phyloP scores from a whole-genome alignment of 1,139 yeast species.

The Groenewaldozyma auringiensis region DNA sequence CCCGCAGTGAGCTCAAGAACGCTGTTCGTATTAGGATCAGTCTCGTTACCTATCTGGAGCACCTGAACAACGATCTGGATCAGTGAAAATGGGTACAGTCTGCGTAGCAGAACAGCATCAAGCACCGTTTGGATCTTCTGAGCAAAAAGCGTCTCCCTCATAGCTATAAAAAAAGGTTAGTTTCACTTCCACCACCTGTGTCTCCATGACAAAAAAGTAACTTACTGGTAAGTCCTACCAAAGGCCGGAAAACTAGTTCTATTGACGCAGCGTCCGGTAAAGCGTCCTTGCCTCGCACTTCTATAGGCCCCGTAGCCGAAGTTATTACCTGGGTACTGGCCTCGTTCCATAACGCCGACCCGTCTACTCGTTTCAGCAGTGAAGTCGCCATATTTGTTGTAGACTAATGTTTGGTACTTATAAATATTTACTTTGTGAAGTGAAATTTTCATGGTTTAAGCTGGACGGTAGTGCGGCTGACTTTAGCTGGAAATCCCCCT shows the following conservation, averaged over 20 bases:
- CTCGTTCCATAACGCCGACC: constrained; percentile 56
- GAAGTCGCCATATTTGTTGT: constrained; percentile 10
- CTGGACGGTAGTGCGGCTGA: background rate
- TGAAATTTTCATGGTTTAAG: constrained; percentile 1
- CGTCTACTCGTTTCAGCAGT: constrained; percentile 58
- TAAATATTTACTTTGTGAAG: too few species aligned
- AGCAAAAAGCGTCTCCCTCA: constrained; percentile 72
- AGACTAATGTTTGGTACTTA: background rate
- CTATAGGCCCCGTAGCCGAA: constrained; percentile 87
- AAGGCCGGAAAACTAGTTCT: constrained; percentile 76
- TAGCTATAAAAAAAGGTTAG: constrained; percentile 27
- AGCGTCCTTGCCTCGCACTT: constrained; percentile 77
- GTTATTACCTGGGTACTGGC: constrained; percentile 54
- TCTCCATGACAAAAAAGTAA: constrained; percentile 1
- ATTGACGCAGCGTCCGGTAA: constrained; percentile 69
- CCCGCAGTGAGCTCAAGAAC: constrained; percentile 57
- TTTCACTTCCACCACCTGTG: background rate
- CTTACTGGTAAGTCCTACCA: constrained; percentile 54
- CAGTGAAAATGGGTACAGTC: constrained; percentile 71
- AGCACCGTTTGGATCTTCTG: constrained; percentile 60
- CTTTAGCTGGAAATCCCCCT: too few species aligned
- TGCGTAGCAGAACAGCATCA: constrained; percentile 54
- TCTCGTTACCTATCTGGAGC: constrained; percentile 47
- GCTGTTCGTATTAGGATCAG: constrained; percentile 18
- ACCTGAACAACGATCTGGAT: constrained; percentile 85